Conservation (phyloP, 495 filamentous ascomycete species). For the Cairneyella variabilis region DNA sequence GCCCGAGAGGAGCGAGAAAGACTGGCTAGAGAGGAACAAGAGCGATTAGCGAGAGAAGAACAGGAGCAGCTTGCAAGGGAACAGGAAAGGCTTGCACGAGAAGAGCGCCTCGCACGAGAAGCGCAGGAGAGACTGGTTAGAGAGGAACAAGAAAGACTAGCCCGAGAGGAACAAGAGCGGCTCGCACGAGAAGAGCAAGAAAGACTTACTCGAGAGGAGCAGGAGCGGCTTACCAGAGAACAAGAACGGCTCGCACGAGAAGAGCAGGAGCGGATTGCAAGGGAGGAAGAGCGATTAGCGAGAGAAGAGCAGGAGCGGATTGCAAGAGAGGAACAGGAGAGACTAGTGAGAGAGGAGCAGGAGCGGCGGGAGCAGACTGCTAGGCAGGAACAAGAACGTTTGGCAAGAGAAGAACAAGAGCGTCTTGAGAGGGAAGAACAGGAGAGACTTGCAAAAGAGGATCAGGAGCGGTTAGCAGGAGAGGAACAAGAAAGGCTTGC, state of each 20-base stretch:
- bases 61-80: neutral
- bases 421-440: conserved; percentile 4
- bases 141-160: neutral
- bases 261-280: neutral
- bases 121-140: neutral
- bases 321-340: neutral
- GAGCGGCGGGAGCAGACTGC: neutral
- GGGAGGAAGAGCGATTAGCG: neutral
- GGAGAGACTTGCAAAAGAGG: neutral
- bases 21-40: neutral
- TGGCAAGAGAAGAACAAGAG: conserved; percentile 10
- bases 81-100: neutral
- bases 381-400: neutral
- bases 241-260: neutral
- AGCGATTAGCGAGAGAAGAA: neutral
- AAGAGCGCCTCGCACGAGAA: neutral
- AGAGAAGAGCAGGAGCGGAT: neutral
- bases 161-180: neutral
- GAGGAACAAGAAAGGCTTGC: conserved; percentile 11
- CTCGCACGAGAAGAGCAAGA: neutral
- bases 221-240: neutral
- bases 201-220: neutral
- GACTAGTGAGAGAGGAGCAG: neutral
- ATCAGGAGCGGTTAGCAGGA: conserved; percentile 2
- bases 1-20: neutral